Conservation (phyloP, 2,329 filamentous ascomycete genomes). For the Xylariaceae sp. region DNA sequence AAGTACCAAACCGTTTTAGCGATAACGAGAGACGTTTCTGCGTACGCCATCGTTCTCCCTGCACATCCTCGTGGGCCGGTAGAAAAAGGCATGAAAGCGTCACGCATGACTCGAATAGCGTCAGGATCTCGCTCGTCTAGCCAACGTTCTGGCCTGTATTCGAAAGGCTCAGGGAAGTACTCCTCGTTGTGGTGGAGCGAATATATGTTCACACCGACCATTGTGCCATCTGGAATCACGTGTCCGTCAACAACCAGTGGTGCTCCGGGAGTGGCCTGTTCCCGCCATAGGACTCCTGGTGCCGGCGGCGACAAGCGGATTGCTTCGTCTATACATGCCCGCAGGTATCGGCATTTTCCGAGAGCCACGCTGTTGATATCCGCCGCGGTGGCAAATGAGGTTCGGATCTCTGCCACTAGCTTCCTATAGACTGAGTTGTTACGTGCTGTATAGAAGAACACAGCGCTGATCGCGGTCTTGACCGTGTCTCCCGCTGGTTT, state of each 20-base stretch:
- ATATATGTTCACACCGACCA: conserved; percentile 5
- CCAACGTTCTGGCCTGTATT: background rate
- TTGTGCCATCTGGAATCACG: conserved; percentile 2
- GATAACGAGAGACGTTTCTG: background rate
- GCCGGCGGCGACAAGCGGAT: background rate
- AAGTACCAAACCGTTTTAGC: background rate
- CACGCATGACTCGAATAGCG: background rate
- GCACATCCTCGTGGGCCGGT: background rate
- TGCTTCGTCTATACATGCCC: conserved; percentile 5
- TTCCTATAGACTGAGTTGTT: background rate
- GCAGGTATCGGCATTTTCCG: conserved; percentile 1
- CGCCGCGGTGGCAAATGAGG: background rate
- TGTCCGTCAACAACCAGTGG: background rate
- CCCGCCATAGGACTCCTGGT: conserved; percentile 1
- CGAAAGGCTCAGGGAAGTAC: conserved; percentile 3
- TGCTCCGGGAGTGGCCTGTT: background rate
- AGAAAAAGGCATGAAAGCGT: background rate
- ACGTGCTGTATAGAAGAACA: background rate
- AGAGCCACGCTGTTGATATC: conserved; percentile 1
- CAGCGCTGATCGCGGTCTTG: background rate
- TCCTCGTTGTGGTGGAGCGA: conserved; percentile 7
- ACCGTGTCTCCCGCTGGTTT: background rate
- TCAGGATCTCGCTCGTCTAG: background rate
- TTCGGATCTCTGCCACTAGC: background rate
- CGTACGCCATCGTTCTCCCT: background rate